Evolutionary conservation across 805 yeast species (phyloP).

Genomic region (Jamesozyma rosinii): DNA sequence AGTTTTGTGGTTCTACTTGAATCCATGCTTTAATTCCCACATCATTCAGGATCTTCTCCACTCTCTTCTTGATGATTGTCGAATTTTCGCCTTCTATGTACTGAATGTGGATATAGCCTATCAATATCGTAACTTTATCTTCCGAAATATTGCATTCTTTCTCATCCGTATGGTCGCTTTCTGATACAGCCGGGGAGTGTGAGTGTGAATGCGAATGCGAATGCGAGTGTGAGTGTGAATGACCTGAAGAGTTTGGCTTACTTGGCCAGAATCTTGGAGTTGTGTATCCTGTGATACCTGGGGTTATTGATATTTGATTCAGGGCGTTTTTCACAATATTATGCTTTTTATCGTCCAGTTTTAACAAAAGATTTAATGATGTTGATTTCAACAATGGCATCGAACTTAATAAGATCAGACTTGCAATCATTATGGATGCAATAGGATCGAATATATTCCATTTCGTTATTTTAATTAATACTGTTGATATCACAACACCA

Average conservation of each 20-base stretch:
- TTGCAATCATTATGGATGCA: slow-evolving; percentile 81
- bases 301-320: slow-evolving; percentile 55
- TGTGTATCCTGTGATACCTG: slow-evolving; percentile 77
- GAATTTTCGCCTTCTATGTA: slow-evolving; percentile 55
- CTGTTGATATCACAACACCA: slow-evolving; percentile 88
- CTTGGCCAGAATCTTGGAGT: slow-evolving; percentile 89
- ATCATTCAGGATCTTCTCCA: slow-evolving; percentile 43
- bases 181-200: slow-evolving; percentile 4
- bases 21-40: slow-evolving; percentile 47
- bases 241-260: slow-evolving; percentile 20
- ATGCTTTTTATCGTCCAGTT: slow-evolving; percentile 52
- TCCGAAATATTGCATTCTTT: slow-evolving; percentile 24
- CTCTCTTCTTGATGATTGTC: slow-evolving; percentile 49
- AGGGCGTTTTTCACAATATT: slow-evolving; percentile 52
- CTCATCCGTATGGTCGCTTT: slow-evolving; percentile 8
- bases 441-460: slow-evolving; percentile 82
- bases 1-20: slow-evolving; percentile 58
- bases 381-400: slow-evolving; percentile 78
- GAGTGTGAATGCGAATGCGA: slow-evolving; percentile 14
- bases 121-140: slow-evolving; percentile 28
- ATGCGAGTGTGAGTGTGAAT: slow-evolving; percentile 25
- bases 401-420: slow-evolving; percentile 70
- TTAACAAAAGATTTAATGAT: slow-evolving; percentile 58
- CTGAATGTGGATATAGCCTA: slow-evolving; percentile 82
- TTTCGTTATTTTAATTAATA: slow-evolving; percentile 57